These are phyloP conservation scores for Nyssa sinensis DNA, from an alignment of 148 eudicot species.

Conservation along the genomic window DNA sequence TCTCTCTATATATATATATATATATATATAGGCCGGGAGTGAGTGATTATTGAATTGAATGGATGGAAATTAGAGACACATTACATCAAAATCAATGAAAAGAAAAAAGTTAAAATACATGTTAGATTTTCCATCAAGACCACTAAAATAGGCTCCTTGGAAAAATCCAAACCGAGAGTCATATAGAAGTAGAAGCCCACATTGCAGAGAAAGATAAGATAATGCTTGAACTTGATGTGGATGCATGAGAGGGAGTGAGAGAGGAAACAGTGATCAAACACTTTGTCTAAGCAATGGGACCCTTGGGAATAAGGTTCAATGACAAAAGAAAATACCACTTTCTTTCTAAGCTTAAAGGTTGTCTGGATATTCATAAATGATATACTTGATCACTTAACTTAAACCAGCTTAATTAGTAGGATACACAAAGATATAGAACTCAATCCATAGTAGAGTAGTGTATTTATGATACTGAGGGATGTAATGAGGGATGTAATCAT, in stretches of 20 bases:
- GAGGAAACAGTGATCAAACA: background rate
- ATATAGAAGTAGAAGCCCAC: background rate
- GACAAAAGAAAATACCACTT: no score
- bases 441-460: no score
- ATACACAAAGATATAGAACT: no score
- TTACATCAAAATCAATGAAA: background rate
- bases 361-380: no score
- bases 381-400: no score
- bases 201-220: background rate
- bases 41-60: background rate
- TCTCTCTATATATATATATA: no score
- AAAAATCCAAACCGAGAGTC: constrained; percentile 8
- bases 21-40: no score
- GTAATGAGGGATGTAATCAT: no score
- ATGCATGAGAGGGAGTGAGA: background rate
- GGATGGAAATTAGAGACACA: background rate
- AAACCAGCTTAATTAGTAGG: no score
- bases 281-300: background rate
- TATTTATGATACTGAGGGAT: no score
- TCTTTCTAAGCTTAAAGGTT: no score
- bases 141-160: background rate
- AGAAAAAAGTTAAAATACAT: background rate
- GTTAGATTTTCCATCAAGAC: background rate
- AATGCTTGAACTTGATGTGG: background rate
- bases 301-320: background rate